Percentiles rank a stretch among this genome's conserved stretches.
Evolutionary conservation across 306 rosid genomes (phyloP).

Genomic region (Pterocarpus macrocarpus): DNA sequence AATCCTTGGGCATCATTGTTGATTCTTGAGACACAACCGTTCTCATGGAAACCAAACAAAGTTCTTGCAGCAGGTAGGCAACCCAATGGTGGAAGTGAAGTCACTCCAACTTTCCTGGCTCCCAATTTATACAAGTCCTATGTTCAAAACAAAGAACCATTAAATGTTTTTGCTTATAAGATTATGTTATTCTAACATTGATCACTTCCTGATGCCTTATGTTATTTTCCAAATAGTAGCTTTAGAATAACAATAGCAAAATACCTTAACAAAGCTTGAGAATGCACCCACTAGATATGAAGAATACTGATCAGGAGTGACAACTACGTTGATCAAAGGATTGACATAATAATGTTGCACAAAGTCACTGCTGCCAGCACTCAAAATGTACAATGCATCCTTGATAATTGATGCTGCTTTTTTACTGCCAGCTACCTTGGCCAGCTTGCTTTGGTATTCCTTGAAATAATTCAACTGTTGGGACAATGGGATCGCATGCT

Average conservation of each 20-base stretch:
- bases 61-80: slow-evolving; percentile 77
- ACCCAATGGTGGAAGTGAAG: slow-evolving; percentile 87
- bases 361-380: slow-evolving; percentile 84
- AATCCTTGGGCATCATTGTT: slow-evolving; percentile 73
- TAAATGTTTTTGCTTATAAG: background rate
- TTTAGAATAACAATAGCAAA: background rate
- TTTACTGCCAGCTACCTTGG: slow-evolving; percentile 70
- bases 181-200: background rate
- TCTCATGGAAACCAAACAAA: slow-evolving; percentile 62
- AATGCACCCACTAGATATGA: slow-evolving; percentile 61
- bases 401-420: slow-evolving; percentile 73
- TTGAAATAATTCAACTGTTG: slow-evolving; percentile 68
- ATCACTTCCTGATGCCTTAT: background rate
- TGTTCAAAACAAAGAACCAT: slow-evolving; percentile 35
- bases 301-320: slow-evolving; percentile 73
- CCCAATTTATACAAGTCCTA: slow-evolving; percentile 76
- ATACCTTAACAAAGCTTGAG: slow-evolving; percentile 71
- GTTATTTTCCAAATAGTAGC: background rate
- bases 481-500: slow-evolving; percentile 87
- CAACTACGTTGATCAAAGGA: slow-evolving; percentile 64
- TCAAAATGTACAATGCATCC: slow-evolving; percentile 69
- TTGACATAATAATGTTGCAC: slow-evolving; percentile 85
- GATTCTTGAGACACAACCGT: slow-evolving; percentile 67
- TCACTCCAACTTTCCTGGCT: slow-evolving; percentile 85
- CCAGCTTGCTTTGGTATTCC: slow-evolving; percentile 78